phyloP scores from a whole-genome alignment of 2,329 filamentous ascomycete genomes.

The Neofusicoccum sp. region DNA sequence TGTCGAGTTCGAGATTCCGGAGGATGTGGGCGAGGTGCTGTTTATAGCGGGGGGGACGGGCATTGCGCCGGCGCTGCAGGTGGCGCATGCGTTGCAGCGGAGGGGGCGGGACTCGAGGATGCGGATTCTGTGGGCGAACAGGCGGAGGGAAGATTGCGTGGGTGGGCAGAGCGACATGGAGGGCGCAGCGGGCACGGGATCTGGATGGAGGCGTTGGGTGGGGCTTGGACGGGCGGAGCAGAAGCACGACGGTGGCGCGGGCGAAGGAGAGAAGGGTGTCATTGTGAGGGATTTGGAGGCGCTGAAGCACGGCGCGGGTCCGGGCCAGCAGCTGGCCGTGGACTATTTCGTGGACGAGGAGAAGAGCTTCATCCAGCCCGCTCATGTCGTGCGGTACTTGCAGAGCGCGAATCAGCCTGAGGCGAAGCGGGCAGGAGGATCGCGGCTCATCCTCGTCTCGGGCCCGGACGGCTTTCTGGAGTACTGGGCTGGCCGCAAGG shows the following conservation, averaged over 20 bases:
- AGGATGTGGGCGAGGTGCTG: slow-evolving; percentile 59
- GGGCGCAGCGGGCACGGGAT: background rate
- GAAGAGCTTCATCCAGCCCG: slow-evolving; percentile 57
- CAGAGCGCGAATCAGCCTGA: background rate
- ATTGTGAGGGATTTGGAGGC: slow-evolving; percentile 63
- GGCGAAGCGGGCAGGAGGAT: background rate
- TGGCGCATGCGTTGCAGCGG: slow-evolving; percentile 60
- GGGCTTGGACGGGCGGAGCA: background rate
- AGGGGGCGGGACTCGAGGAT: slow-evolving; percentile 45
- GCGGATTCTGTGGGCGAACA: slow-evolving; percentile 79
- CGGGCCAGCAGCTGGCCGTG: slow-evolving; percentile 43
- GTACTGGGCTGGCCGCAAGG: slow-evolving; percentile 75
- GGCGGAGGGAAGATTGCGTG: slow-evolving; percentile 62
- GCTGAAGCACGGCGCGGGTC: slow-evolving; percentile 52
- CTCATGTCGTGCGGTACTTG: slow-evolving; percentile 32
- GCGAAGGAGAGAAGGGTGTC: slow-evolving; percentile 39
- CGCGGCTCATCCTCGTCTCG: slow-evolving; percentile 70
- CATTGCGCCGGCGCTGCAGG: slow-evolving; percentile 84
- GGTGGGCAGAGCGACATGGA: slow-evolving; percentile 56
- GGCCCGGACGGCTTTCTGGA: slow-evolving; percentile 88
- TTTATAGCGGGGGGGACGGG: slow-evolving; percentile 93
- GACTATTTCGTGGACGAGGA: slow-evolving; percentile 84
- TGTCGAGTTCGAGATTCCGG: slow-evolving; percentile 62
- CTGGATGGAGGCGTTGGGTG: background rate
- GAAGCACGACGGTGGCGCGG: slow-evolving; percentile 25